phyloP scores from a whole-genome alignment of 2,329 filamentous ascomycete genomes.

The Colletotrichum spinosum region DNA sequence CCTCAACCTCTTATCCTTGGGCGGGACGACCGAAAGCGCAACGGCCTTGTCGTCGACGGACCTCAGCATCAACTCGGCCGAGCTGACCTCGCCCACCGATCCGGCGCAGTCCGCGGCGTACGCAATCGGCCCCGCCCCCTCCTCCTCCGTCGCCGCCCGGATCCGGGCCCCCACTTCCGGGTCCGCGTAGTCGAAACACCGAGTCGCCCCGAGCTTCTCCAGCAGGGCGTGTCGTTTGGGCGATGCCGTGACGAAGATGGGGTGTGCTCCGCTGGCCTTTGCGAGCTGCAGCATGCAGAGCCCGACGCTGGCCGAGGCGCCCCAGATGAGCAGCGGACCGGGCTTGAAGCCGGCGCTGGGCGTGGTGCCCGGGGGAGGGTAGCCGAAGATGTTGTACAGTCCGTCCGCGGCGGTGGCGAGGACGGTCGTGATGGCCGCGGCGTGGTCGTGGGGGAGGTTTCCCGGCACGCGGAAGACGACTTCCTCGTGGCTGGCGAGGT shows the following conservation, averaged over 20 bases:
- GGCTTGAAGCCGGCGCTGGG: conserved; percentile 18
- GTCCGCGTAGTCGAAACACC: conserved; percentile 49
- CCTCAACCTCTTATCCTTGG: not conserved
- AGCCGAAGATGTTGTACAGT: conserved; percentile 39
- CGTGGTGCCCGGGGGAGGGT: conserved; percentile 25
- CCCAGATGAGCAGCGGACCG: conserved; percentile 50
- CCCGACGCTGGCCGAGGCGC: conserved; percentile 50
- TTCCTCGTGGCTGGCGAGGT: conserved; percentile 20
- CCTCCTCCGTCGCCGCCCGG: conserved; percentile 14
- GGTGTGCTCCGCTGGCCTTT: conserved; percentile 43
- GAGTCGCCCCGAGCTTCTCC: conserved; percentile 46
- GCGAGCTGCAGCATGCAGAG: conserved; percentile 50
- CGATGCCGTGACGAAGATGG: conserved; percentile 49
- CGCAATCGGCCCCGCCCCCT: conserved; percentile 8
- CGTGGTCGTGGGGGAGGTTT: conserved; percentile 28
- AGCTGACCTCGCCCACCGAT: not conserved
- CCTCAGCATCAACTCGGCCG: conserved; percentile 8
- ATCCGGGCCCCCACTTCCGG: conserved; percentile 13
- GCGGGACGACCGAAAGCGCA: not conserved
- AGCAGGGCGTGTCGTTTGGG: conserved; percentile 46
- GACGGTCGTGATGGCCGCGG: conserved; percentile 35
- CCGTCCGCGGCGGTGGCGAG: conserved; percentile 40
- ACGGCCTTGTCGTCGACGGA: conserved; percentile 5
- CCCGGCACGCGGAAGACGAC: conserved; percentile 22
- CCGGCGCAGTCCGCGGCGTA: conserved; percentile 33